A percentile compares a stretch with the other conserved stretches of the same genome.
phyloP scores from a whole-genome alignment of 768 basidiomycete genomes.

The Macrolepiota fuliginosa region DNA sequence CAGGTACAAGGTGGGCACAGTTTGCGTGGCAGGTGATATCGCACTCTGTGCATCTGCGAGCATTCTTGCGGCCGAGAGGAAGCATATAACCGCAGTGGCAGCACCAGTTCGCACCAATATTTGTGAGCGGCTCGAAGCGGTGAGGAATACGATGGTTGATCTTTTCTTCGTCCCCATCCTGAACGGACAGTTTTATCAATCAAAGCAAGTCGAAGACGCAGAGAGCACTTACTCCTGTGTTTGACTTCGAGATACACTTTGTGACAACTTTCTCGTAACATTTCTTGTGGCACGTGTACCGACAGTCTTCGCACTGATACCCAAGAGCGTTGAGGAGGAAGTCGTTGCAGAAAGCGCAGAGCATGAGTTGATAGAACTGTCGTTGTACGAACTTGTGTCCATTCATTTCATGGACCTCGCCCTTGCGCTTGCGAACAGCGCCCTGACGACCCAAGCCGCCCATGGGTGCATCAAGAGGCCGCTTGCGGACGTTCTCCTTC shows the following conservation, averaged over 20 bases:
- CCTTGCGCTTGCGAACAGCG: slow-evolving; percentile 96
- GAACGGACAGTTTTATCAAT: slow-evolving; percentile 12
- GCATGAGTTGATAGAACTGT: slow-evolving; percentile 98
- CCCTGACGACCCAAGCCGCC: slow-evolving; percentile 97
- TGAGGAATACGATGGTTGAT: slow-evolving; percentile 99
- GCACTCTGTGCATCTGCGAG: slow-evolving; percentile 94
- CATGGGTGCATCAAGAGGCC: slow-evolving; percentile 83
- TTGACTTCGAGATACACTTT: slow-evolving; percentile 98
- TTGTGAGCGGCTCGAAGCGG: slow-evolving; percentile 95
- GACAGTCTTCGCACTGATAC: slow-evolving; percentile 99
- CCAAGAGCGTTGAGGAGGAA: slow-evolving; percentile 96
- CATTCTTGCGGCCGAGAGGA: slow-evolving; percentile 95
- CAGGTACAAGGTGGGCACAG: slow-evolving; percentile 96
- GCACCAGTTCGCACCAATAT: slow-evolving; percentile 98
- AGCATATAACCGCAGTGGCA: slow-evolving; percentile 99
- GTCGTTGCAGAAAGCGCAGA: slow-evolving; percentile 97
- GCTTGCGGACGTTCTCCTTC: slow-evolving; percentile 96
- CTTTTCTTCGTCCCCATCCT: slow-evolving; percentile 98
- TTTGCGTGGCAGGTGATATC: slow-evolving; percentile 96
- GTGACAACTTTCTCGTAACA: slow-evolving; percentile 99
- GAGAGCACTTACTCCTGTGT: slow-evolving; percentile 70
- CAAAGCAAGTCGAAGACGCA: not conserved
- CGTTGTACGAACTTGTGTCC: slow-evolving; percentile 97
- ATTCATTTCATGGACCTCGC: slow-evolving; percentile 98
- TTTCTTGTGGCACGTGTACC: slow-evolving; percentile 98